Conservation (phyloP, 1,284 basidiomycete genomes). For the Trametes pubescens region DNA sequence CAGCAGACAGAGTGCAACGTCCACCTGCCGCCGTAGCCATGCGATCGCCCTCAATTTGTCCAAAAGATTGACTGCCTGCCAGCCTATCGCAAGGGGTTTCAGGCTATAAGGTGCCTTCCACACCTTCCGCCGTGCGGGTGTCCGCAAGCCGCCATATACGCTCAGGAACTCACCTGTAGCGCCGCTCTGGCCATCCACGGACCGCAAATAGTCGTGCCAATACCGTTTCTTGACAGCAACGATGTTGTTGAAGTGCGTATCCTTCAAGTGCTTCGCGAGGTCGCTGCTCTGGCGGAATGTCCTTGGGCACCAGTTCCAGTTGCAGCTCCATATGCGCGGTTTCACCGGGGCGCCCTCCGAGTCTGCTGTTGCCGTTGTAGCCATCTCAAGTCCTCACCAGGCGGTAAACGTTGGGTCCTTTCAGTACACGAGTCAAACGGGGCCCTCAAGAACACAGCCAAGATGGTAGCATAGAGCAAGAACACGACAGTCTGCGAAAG, state of each 20-base stretch:
- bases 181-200: constrained; percentile 28
- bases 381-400: too few relatives aligned
- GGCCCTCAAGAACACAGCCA: too few relatives aligned
- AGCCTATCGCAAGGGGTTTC: too few relatives aligned
- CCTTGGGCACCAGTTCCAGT: constrained; percentile 34
- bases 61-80: too few relatives aligned
- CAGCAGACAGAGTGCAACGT: not conserved
- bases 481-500: too few relatives aligned
- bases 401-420: too few relatives aligned
- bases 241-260: constrained; percentile 28
- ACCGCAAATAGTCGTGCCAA: constrained; percentile 28
- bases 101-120: too few relatives aligned
- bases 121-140: not conserved
- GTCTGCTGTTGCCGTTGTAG: not conserved
- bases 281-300: constrained; percentile 22
- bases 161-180: constrained; percentile 25
- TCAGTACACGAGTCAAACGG: too few relatives aligned
- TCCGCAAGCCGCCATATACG: not conserved
- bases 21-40: too few relatives aligned
- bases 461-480: not conserved
- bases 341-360: not conserved
- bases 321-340: constrained; percentile 23
- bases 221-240: constrained; percentile 25
- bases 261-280: constrained; percentile 26
- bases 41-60: too few relatives aligned